phyloP scores from a whole-genome alignment of 2,329 filamentous ascomycete species.

The Gaeumannomyces tritici region DNA sequence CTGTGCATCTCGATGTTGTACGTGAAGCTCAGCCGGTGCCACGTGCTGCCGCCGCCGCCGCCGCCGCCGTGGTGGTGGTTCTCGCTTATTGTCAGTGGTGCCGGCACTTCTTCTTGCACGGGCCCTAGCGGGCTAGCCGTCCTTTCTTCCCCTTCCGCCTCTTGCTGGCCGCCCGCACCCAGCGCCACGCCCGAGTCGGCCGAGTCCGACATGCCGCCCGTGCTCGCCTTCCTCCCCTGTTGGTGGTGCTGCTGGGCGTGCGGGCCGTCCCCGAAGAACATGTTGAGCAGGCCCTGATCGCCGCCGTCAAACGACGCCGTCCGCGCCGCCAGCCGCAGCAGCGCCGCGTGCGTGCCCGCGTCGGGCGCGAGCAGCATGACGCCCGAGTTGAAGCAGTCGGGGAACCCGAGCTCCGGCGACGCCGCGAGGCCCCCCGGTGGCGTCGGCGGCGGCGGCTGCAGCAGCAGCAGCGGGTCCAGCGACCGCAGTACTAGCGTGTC shows the following conservation, averaged over 20 bases:
- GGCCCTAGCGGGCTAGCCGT: neutral
- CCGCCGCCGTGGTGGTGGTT: too few relatives aligned
- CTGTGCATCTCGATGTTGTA: constrained; percentile 15
- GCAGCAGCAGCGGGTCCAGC: constrained; percentile 53
- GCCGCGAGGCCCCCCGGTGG: constrained; percentile 18
- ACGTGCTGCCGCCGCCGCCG: neutral
- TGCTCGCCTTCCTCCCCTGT: too few relatives aligned
- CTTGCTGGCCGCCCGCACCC: neutral
- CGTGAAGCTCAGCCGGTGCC: constrained; percentile 13
- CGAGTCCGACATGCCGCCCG: neutral
- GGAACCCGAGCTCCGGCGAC: constrained; percentile 62
- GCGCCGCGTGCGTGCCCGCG: constrained; percentile 53
- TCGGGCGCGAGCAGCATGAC: constrained; percentile 59
- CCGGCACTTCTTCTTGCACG: neutral
- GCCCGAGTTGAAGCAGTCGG: constrained; percentile 61
- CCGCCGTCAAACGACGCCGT: constrained; percentile 66
- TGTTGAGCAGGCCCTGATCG: constrained; percentile 61
- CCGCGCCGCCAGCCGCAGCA: constrained; percentile 48
- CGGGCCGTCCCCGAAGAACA: constrained; percentile 41
- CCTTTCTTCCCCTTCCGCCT: neutral
- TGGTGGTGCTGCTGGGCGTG: constrained; percentile 23
- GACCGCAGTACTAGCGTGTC: constrained; percentile 54
- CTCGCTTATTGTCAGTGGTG: constrained; percentile 9
- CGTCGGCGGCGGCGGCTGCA: constrained; percentile 11
- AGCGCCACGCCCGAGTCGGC: neutral